Evolutionary conservation across 2,329 filamentous ascomycete genomes (phyloP).

Genomic region (Aspergillus ibericus): DNA sequence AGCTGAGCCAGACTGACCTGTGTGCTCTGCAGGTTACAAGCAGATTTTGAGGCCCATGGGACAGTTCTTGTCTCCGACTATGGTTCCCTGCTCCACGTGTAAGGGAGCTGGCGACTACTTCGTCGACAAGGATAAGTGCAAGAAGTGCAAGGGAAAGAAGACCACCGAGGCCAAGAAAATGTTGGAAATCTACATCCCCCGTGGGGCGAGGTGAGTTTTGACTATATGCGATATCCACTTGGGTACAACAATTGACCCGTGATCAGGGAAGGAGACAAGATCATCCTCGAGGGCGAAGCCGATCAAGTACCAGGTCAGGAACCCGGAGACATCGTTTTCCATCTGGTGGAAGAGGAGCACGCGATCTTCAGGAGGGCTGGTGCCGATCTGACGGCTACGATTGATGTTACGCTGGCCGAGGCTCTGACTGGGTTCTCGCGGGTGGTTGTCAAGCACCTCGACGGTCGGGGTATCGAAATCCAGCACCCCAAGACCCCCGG

Average conservation of each 20-base stretch:
- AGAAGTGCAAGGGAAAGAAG: conserved; percentile 95
- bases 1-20: not conserved
- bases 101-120: conserved; percentile 80
- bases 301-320: conserved; percentile 87
- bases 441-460: conserved; percentile 86
- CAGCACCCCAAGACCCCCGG: conserved; percentile 73
- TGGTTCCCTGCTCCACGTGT: conserved; percentile 78
- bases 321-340: conserved; percentile 91
- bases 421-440: conserved; percentile 86
- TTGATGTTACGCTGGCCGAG: conserved; percentile 79
- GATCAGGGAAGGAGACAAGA: conserved; percentile 72
- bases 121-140: conserved; percentile 96
- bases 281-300: conserved; percentile 87
- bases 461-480: conserved; percentile 85
- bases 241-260: not conserved
- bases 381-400: conserved; percentile 76
- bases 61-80: conserved; percentile 78
- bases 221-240: too few relatives aligned
- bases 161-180: conserved; percentile 88
- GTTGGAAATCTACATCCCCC: conserved; percentile 92
- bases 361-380: conserved; percentile 79
- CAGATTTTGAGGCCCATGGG: conserved; percentile 80
- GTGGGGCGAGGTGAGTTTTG: conserved; percentile 64
- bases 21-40: conserved; percentile 56
- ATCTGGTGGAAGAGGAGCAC: conserved; percentile 77